A percentile compares a stretch with the other conserved stretches of the same genome.
Conservation (phyloP, 148 eudicot genomes). For the Linanthus parryae region DNA sequence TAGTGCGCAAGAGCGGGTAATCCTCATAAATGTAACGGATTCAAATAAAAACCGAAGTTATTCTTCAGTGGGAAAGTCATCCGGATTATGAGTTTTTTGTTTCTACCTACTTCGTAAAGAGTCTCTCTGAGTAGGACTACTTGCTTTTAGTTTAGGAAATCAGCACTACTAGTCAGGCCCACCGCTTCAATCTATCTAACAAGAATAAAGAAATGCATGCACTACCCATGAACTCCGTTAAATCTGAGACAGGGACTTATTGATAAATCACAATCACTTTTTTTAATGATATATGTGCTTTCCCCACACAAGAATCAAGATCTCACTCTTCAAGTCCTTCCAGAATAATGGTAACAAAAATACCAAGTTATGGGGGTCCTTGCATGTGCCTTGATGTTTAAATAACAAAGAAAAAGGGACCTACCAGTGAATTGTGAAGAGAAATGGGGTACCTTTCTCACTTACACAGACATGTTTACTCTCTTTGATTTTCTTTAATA, state of each 20-base stretch:
- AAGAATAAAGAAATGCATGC: conserved; percentile 2
- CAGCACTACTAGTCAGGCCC: not conserved
- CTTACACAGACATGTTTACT: no score
- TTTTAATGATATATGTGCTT: not conserved
- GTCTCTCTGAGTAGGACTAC: not conserved
- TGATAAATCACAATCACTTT: conserved; percentile 11
- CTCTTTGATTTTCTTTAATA: no score
- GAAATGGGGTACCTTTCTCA: no score
- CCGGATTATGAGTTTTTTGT: conserved; percentile 5
- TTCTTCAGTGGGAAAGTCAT: conserved; percentile 5
- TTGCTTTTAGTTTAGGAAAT: not conserved
- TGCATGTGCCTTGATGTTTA: conserved; percentile 6
- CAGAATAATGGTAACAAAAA: no score
- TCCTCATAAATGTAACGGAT: conserved; percentile 4
- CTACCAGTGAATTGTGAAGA: no score
- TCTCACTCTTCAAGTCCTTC: conserved; percentile 2
- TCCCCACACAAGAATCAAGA: conserved; percentile 6
- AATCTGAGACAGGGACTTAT: no score
- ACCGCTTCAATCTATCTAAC: conserved; percentile 6
- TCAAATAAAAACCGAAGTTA: conserved; percentile 8
- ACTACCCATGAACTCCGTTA: conserved; percentile 7
- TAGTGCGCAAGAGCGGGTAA: not conserved
- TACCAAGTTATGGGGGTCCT: conserved; percentile 8
- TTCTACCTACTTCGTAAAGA: conserved; percentile 9
- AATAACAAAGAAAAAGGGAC: conserved; percentile 1